phyloP scores from a whole-genome alignment of 306 rosid species.

The Fragaria iinumae region DNA sequence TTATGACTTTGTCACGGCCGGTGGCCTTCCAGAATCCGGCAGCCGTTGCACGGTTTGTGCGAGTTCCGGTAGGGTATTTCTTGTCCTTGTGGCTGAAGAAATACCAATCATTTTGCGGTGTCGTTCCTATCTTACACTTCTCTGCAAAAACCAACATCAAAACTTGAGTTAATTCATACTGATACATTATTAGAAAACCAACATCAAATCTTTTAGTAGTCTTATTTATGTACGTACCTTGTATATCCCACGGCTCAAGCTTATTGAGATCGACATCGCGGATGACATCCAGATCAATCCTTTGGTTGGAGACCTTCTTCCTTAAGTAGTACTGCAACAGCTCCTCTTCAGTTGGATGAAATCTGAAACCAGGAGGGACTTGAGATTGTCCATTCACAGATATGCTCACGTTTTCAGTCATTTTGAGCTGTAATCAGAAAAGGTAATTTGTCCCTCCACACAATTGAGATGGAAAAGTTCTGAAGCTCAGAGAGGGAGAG shows the following conservation, averaged over 20 bases:
- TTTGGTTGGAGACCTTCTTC: slow-evolving; percentile 73
- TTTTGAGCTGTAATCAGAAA: background rate
- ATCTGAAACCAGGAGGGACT: slow-evolving; percentile 90
- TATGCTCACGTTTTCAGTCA: slow-evolving; percentile 61
- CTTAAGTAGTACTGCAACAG: slow-evolving; percentile 79
- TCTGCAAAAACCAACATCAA: slow-evolving; percentile 35
- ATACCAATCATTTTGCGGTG: slow-evolving; percentile 96
- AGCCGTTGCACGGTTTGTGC: slow-evolving; percentile 84
- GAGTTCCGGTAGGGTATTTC: slow-evolving; percentile 94
- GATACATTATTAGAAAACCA: background rate
- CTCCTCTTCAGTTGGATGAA: slow-evolving; percentile 88
- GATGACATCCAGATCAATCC: slow-evolving; percentile 82
- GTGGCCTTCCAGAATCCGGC: slow-evolving; percentile 99
- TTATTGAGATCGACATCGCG: slow-evolving; percentile 95
- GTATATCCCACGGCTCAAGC: slow-evolving; percentile 98
- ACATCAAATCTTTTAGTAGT: background rate
- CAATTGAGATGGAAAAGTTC: background rate
- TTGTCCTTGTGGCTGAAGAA: slow-evolving; percentile 96
- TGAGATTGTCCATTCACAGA: slow-evolving; percentile 90
- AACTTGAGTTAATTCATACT: background rate
- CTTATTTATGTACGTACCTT: slow-evolving; percentile 42
- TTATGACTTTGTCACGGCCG: slow-evolving; percentile 83
- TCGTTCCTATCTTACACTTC: slow-evolving; percentile 87
- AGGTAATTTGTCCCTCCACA: background rate
- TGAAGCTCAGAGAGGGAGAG: background rate